Conservation (phyloP, 2,329 filamentous ascomycete genomes). For the Trichoderma citrinoviride region DNA sequence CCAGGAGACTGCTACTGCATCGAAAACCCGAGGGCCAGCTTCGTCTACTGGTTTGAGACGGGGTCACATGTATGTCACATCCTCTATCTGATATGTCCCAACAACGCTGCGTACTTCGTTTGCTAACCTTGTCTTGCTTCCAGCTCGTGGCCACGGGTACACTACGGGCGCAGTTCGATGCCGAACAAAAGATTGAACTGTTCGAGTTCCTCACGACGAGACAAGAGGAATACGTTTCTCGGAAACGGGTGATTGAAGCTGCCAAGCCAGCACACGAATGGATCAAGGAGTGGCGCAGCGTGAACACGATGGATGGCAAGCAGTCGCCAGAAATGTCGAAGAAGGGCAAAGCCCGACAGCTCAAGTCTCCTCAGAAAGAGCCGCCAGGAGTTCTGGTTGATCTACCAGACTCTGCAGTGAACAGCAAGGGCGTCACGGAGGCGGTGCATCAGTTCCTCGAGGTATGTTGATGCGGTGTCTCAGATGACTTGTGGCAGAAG, state of each 20-base stretch:
- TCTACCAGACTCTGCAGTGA: conserved; percentile 58
- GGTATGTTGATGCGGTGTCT: conserved; percentile 39
- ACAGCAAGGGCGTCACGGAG: conserved; percentile 58
- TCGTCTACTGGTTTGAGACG: conserved; percentile 87
- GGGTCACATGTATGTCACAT: conserved; percentile 67
- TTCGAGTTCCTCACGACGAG: conserved; percentile 75
- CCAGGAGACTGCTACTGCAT: conserved; percentile 68
- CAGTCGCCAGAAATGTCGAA: conserved; percentile 66
- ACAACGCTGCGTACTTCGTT: neutral
- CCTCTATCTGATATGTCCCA: neutral
- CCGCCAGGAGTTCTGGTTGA: conserved; percentile 58
- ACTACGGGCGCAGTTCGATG: conserved; percentile 76
- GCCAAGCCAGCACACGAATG: conserved; percentile 61
- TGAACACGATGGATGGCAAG: conserved; percentile 57
- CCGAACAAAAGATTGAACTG: conserved; percentile 75
- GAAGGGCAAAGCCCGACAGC: conserved; percentile 57
- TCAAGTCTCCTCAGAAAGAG: conserved; percentile 58
- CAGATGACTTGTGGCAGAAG: neutral
- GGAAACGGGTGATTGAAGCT: conserved; percentile 60
- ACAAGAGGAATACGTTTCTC: conserved; percentile 82
- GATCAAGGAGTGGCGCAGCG: conserved; percentile 63
- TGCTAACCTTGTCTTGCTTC: conserved; percentile 29
- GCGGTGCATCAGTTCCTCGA: conserved; percentile 64
- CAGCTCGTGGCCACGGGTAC: conserved; percentile 75
- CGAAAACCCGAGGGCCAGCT: conserved; percentile 70